Evolutionary conservation across 2,329 filamentous ascomycete species (phyloP), one percentile per base, ranked within the genome.

Genomic region (Xylariaceae sp.): DNA sequence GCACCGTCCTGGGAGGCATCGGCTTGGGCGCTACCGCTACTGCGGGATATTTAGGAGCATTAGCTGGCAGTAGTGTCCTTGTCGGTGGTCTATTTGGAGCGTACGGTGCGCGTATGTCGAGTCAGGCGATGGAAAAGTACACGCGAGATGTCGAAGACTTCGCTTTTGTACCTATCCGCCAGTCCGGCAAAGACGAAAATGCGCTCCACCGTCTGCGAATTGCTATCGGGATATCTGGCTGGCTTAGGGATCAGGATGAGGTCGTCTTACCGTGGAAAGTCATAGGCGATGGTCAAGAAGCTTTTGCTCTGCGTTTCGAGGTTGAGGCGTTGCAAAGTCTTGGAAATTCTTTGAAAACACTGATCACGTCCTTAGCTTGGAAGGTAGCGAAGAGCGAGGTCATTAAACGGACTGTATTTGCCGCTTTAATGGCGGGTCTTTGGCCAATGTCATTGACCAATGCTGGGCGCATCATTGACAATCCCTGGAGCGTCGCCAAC

Each of bases 31-130:
- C 87, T 1, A 88, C 87, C 2, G 86, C 88, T 15, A 89, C 91
- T 3, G 91, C 92, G 7, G 87, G 88, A 0, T 86, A 96, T 45
- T 76, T 97, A 0, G 93, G 93, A 3, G 81, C 87, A 8, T 79
- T 97, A 62, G 89, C 92, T 1, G 87, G 92, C 30, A 93, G 88
- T 53, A 83, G 87, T 3, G 82, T 93, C 6, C 77, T 93, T 11
- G 87, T 96, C 6, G 93, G 92, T 5, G 84, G 89, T 16, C 74
- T 97, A 9, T 96, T 97, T 65, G 93, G 93, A 1, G 90, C 94
- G 2, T 96, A 95, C 64, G 89, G 89, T 6, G 86, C 87, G 0
- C 84, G 86, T 30, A 93, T 96, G 80, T 90, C 89, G 0, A 85
- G 87, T 29, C 86, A 91, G 68, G 91, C 92, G 77, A 89, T 97